Conservation (phyloP, 208 protist species). For the Strigomonas culicis region DNA sequence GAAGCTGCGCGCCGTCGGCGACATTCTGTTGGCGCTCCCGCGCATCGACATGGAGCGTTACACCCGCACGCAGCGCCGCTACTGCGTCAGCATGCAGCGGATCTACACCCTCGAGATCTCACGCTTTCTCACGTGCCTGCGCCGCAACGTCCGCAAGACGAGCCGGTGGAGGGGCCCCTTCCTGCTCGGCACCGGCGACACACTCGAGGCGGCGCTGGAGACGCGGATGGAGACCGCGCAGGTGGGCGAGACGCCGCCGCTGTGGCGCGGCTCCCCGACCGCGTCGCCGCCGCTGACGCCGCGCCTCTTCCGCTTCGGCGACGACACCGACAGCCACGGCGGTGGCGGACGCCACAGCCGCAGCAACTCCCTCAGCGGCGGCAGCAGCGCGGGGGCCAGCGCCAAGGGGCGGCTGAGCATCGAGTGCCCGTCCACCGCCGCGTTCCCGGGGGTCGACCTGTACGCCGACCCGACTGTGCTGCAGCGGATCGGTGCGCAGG, state of each 20-base stretch:
- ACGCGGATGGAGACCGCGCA: slow-evolving; percentile 47
- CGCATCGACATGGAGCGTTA: slow-evolving; percentile 72
- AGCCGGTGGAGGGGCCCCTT: slow-evolving; percentile 45
- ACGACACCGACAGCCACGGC: slow-evolving; percentile 22
- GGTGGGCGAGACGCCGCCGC: slow-evolving; percentile 40
- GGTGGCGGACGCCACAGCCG: not conserved
- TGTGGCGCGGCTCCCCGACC: slow-evolving; percentile 20
- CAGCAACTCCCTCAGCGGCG: not conserved
- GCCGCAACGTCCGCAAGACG: slow-evolving; percentile 49
- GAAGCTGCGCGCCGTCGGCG: slow-evolving; percentile 50
- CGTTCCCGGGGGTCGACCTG: slow-evolving; percentile 35
- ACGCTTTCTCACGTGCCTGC: slow-evolving; percentile 71
- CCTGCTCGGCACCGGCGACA: slow-evolving; percentile 47
- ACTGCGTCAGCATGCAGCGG: slow-evolving; percentile 77
- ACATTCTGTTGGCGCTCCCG: slow-evolving; percentile 60
- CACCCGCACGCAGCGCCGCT: slow-evolving; percentile 60
- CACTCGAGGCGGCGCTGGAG: slow-evolving; percentile 30
- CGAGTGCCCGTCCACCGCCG: slow-evolving; percentile 38
- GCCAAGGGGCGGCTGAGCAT: slow-evolving; percentile 36
- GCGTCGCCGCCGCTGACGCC: slow-evolving; percentile 44
- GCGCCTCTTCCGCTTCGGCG: slow-evolving; percentile 31
- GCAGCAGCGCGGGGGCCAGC: slow-evolving; percentile 7
- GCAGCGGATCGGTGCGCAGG: slow-evolving; percentile 31
- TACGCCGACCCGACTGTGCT: slow-evolving; percentile 44
- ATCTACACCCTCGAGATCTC: slow-evolving; percentile 71